phyloP scores from a whole-genome alignment of 441 rosid species.

The Erysimum cheiri region DNA sequence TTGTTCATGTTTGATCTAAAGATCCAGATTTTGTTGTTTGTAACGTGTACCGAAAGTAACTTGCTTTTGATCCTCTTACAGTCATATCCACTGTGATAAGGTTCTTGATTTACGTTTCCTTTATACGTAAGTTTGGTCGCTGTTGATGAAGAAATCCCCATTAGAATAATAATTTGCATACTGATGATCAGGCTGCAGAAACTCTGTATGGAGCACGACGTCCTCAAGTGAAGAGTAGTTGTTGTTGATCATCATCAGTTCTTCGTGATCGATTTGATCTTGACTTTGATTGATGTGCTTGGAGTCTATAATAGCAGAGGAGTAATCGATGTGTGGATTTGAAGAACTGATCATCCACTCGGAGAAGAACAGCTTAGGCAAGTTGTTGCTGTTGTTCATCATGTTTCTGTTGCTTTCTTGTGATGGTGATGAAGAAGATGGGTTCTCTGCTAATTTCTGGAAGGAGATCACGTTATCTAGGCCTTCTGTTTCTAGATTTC shows the following conservation, averaged over 20 bases:
- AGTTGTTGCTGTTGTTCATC: slow-evolving; percentile 33
- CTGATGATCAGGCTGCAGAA: slow-evolving; percentile 57
- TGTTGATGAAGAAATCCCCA: slow-evolving; percentile 45
- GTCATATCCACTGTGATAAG: background rate
- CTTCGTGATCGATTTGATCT: slow-evolving; percentile 31
- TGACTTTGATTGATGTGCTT: slow-evolving; percentile 40
- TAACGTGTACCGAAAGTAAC: background rate
- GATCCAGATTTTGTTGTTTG: background rate
- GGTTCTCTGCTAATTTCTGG: slow-evolving; percentile 39
- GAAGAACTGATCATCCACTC: slow-evolving; percentile 84
- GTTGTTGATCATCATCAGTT: slow-evolving; percentile 42
- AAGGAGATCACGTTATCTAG: slow-evolving; percentile 43
- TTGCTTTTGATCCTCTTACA: background rate
- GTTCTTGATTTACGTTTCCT: background rate
- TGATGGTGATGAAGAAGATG: slow-evolving; percentile 41
- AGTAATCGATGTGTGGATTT: slow-evolving; percentile 33
- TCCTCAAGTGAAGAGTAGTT: slow-evolving; percentile 45
- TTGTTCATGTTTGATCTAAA: slow-evolving; percentile 25
- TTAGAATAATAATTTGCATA: slow-evolving; percentile 50
- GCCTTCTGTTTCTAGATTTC: slow-evolving; percentile 39
- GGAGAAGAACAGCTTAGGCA: slow-evolving; percentile 71
- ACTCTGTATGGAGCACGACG: slow-evolving; percentile 48
- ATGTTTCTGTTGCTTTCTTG: slow-evolving; percentile 38
- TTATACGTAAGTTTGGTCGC: slow-evolving; percentile 21
- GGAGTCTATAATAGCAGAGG: slow-evolving; percentile 33